Evolutionary conservation across 2,329 filamentous ascomycete genomes (phyloP), one percentile per base, ranked within the genome.

Genomic region (Cladophialophora psammophila): DNA sequence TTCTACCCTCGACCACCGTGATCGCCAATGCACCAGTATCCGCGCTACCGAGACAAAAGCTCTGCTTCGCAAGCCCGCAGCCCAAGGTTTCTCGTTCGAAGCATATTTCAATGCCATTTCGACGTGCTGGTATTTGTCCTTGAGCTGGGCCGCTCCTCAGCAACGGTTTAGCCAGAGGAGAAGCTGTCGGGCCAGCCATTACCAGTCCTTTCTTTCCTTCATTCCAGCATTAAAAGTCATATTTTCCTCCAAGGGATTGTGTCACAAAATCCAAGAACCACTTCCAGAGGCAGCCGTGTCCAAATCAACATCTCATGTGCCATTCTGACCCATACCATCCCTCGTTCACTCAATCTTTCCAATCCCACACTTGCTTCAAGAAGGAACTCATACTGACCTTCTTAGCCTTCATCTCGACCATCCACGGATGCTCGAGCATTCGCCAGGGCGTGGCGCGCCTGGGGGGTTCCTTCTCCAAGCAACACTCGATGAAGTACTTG

Each of bases 401-500:
- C 84, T 97, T 98, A 63, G 88, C 86, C 75, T 90, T 91, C 92
- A 98, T 98, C 76, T 99, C 95, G 50, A 92, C 84, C 90, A 99
- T 97, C 95, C 95, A 99, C 1, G 95, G 95, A 81, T 99, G 95
- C 77, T 99, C 95, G 71, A 97, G 87, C 94, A 99, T 99, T 75
- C 94, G 92, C 95, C 95, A 99, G 12, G 95, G 95, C 67, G 92
- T 96, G 35, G 94, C 95, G 77, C 95, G 87, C 75, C 94, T 88
- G 65, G 86, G 86, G 20, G 92, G 90, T 74, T 97, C 93, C 81
- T 99, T 99, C 80, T 99, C 95, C 65, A 99, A 86, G 82, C 95
- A 98, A 87, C 94, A 97, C 81, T 97, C 94, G 74, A 99, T 97
- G 75, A 99, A 99, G 78, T 97, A 97, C 79, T 99, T 99, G 81